Percentiles rank a stretch among this genome's conserved stretches.
Conservation (phyloP, 352 stramenopile genomes). For the Phytophthora lateralis region DNA sequence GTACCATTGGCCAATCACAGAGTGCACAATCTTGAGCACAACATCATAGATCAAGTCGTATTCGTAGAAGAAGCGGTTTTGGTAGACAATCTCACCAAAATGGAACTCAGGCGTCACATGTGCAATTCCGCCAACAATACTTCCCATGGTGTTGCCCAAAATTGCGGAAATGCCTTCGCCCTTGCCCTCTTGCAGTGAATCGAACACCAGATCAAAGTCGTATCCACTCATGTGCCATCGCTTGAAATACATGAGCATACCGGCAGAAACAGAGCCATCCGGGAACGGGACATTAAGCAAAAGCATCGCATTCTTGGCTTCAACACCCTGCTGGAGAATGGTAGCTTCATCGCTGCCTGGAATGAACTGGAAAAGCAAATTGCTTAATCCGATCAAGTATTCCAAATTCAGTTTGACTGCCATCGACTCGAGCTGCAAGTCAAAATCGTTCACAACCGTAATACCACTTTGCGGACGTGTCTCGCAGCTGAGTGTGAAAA, state of each 20-base stretch:
- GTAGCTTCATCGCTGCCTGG: conserved; percentile 71
- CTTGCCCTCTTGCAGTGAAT: conserved; percentile 79
- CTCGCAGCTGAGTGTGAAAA: conserved; percentile 70
- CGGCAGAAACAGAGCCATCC: conserved; percentile 47
- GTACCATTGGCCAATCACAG: conserved; percentile 86
- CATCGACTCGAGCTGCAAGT: conserved; percentile 72
- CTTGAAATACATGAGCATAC: conserved; percentile 87
- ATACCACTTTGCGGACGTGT: conserved; percentile 72
- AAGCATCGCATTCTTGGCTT: conserved; percentile 68
- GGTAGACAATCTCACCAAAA: conserved; percentile 74
- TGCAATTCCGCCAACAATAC: conserved; percentile 87
- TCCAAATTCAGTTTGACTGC: conserved; percentile 82
- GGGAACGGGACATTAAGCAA: conserved; percentile 56
- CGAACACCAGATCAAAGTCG: conserved; percentile 84
- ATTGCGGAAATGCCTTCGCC: conserved; percentile 83
- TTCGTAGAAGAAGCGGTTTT: conserved; percentile 86
- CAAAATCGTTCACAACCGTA: conserved; percentile 80
- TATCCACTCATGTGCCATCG: conserved; percentile 71
- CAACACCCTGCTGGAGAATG: conserved; percentile 59
- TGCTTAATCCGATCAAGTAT: conserved; percentile 74
- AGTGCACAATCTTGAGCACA: conserved; percentile 72
- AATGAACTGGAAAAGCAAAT: conserved; percentile 79
- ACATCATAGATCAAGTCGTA: conserved; percentile 85
- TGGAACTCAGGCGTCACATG: conserved; percentile 85
- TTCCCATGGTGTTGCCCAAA: conserved; percentile 81